phyloP scores from a whole-genome alignment of 305 asterid species.

The Ruellia speciosa region DNA sequence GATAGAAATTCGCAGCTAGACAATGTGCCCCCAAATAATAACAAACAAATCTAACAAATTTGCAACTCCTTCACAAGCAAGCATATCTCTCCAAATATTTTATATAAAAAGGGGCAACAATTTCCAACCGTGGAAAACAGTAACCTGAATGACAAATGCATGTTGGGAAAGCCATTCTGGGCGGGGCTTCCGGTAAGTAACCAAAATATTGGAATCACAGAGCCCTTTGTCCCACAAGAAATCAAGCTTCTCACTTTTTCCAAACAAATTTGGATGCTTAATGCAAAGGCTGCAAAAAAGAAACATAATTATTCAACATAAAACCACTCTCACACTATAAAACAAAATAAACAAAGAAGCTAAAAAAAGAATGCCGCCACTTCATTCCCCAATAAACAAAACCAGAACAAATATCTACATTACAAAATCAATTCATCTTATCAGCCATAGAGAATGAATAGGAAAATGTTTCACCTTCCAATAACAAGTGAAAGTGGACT shows the following conservation, averaged over 20 bases:
- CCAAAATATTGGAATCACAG: slow-evolving; percentile 72
- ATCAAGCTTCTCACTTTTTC: slow-evolving; percentile 93
- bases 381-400: too few species aligned
- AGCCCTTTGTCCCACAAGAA: slow-evolving; percentile 90
- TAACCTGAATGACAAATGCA: slow-evolving; percentile 74
- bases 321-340: neutral
- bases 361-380: neutral
- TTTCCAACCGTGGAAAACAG: neutral
- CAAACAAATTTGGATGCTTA: slow-evolving; percentile 90
- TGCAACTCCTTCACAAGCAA: neutral
- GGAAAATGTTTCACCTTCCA: slow-evolving; percentile 50
- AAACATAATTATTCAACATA: slow-evolving; percentile 8
- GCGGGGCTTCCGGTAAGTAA: slow-evolving; percentile 77
- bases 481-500: slow-evolving; percentile 81
- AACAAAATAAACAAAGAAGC: neutral
- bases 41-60: neutral
- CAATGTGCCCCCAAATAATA: neutral
- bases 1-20: neutral
- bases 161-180: slow-evolving; percentile 86
- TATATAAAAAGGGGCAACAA: neutral
- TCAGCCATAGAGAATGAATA: slow-evolving; percentile 12
- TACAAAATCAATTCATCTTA: neutral
- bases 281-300: slow-evolving; percentile 58
- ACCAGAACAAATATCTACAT: too few species aligned
- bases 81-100: neutral